Evolutionary conservation across 345 rosid species (phyloP), one percentile per base, ranked within the genome.

Genomic region (Eucalyptus caleyi): DNA sequence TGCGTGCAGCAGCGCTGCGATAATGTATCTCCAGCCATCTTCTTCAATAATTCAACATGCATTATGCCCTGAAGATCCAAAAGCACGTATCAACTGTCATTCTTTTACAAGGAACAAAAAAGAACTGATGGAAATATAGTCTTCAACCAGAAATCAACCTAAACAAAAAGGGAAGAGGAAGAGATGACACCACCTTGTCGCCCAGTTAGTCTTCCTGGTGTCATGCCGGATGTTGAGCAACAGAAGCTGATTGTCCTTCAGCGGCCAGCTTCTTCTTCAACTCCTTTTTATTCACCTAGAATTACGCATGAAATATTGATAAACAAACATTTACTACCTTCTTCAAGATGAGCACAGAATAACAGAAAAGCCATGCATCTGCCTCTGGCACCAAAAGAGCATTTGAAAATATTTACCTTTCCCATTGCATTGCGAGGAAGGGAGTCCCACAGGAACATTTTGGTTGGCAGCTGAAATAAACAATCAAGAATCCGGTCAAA

Each of bases 381-480:
- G 77, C 34, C 40, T 65, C 30, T 77, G 86, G 80, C 16, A 3
- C n/a, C 32, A 40, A 83, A 89, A 51, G 65, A 83, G 67, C 72
- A 91, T 44, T 77, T 40, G 27, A 77, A 42, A 34, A 21, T 86
- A 27, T 32, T 88, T 86, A 98, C 99, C 99, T 98, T 98, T 90
- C 99, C 99, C 99, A 98, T 98, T 40, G 99, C 99, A 89, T 98
- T 97, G 49, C 99, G 99, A 40, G 99, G 99, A 69, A 98, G 92
- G 15, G 95, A 93, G 59, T 98, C 97, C 99, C 99, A 97, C 89
- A 98, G 87, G 90, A 96, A 92, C 91, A 98, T 89, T 65, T 93
- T 94, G 42, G 98, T 96, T 89, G 99, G 99, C 60, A 97, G 95
- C 99, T 98, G 94, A 50, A 90, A 88, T 67, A 51, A 89, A 21